Evolutionary conservation across 352 stramenopile genomes (phyloP).

Genomic region (Globisporangium lucens): DNA sequence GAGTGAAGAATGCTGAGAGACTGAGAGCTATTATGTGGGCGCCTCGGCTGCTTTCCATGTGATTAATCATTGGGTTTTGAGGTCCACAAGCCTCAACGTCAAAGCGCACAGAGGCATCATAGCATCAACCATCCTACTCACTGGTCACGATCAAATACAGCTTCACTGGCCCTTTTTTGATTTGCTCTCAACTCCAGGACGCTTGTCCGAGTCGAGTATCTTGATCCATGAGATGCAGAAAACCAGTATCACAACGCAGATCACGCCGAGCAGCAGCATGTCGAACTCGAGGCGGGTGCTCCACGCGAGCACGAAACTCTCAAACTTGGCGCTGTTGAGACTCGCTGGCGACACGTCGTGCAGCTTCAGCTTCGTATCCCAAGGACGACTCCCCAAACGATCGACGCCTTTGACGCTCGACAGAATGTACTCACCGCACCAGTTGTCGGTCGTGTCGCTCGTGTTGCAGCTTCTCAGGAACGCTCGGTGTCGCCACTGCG

Average conservation of each 20-base stretch:
- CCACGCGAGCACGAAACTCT: constrained; percentile 9
- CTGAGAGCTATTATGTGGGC: too few species aligned
- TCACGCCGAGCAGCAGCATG: constrained; percentile 4
- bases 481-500: background rate
- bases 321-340: background rate
- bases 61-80: too few species aligned
- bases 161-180: too few species aligned
- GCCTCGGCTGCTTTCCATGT: too few species aligned
- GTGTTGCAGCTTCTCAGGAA: constrained; percentile 5
- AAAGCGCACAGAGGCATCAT: too few species aligned
- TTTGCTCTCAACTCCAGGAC: background rate
- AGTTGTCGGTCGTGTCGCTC: constrained; percentile 6
- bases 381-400: background rate
- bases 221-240: constrained; percentile 3
- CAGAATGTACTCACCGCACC: constrained; percentile 12
- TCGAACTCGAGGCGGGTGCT: constrained; percentile 12
- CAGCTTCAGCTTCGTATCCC: background rate
- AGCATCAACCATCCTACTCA: too few species aligned
- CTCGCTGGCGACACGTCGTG: background rate
- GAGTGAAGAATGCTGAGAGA: background rate
- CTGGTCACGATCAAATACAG: too few species aligned
- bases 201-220: constrained; percentile 11
- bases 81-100: too few species aligned
- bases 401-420: too few species aligned
- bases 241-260: background rate